phyloP scores from a whole-genome alignment of 768 basidiomycete genomes.

The Exidia glandulosa region DNA sequence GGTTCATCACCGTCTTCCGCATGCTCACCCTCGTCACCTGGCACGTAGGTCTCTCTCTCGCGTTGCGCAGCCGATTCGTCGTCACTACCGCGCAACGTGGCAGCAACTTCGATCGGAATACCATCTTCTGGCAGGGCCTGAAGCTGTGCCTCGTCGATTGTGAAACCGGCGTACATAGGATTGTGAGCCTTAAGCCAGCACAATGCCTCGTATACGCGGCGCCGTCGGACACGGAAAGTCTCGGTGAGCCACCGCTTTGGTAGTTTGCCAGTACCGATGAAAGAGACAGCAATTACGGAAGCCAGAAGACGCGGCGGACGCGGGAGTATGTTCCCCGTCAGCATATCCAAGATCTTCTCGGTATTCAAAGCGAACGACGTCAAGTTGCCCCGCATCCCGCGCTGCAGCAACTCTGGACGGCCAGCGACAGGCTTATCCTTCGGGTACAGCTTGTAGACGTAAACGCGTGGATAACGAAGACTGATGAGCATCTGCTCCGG shows the following conservation, averaged over 20 bases:
- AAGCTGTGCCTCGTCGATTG: slow-evolving; percentile 13
- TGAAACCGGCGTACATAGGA: slow-evolving; percentile 16
- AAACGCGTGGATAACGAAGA: slow-evolving; percentile 20
- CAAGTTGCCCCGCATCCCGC: slow-evolving; percentile 26
- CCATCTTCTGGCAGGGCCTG: slow-evolving; percentile 20
- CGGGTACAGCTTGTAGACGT: slow-evolving; percentile 27
- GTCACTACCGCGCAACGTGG: slow-evolving; percentile 9
- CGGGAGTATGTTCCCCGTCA: slow-evolving; percentile 26
- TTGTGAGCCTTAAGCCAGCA: slow-evolving; percentile 28
- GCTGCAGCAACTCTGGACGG: slow-evolving; percentile 10
- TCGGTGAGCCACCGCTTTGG: slow-evolving; percentile 17
- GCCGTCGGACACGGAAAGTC: slow-evolving; percentile 23
- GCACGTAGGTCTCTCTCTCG: slow-evolving; percentile 24
- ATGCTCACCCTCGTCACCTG: slow-evolving; percentile 5
- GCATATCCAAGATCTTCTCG: slow-evolving; percentile 19
- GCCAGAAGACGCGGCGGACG: slow-evolving; percentile 16
- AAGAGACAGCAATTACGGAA: slow-evolving; percentile 24
- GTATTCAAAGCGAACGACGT: slow-evolving; percentile 19
- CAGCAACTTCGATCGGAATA: slow-evolving; percentile 20
- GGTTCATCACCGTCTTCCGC: background rate
- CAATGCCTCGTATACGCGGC: slow-evolving; percentile 19
- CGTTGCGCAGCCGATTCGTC: slow-evolving; percentile 8
- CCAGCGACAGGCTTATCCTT: slow-evolving; percentile 9
- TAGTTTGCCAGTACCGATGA: slow-evolving; percentile 19
- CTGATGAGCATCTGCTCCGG: slow-evolving; percentile 28